phyloP scores from a whole-genome alignment of 306 rosid species.

The Delonix regia region DNA sequence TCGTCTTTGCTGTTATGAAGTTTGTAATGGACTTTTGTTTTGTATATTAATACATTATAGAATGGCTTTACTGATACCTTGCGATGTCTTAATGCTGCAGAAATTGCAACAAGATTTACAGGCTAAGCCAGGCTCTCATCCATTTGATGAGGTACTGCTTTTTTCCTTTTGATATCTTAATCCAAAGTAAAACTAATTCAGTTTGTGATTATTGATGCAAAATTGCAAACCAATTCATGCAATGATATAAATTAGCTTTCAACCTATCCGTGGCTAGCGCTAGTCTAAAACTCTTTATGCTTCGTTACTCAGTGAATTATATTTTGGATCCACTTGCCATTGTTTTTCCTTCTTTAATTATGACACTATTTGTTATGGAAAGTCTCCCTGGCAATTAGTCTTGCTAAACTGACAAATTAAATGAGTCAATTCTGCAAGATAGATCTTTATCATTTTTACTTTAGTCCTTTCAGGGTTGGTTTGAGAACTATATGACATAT shows the following conservation, averaged over 20 bases:
- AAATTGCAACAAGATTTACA: conserved; percentile 69
- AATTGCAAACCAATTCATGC: neutral
- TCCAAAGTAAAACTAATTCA: neutral
- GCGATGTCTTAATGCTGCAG: conserved; percentile 49
- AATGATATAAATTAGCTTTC: conserved; percentile 8
- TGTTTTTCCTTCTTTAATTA: conserved; percentile 3
- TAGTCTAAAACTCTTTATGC: neutral
- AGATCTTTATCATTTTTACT: conserved; percentile 18
- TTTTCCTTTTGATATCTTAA: conserved; percentile 20
- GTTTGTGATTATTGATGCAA: conserved; percentile 12
- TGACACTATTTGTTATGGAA: neutral
- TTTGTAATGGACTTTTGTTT: neutral
- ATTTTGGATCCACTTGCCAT: neutral
- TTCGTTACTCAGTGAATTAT: neutral
- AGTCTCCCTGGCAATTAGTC: neutral
- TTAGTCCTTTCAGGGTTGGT: neutral
- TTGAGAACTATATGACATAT: neutral
- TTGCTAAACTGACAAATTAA: conserved; percentile 4
- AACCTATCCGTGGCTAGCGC: neutral
- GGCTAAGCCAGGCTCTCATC: conserved; percentile 72
- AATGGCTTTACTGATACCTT: conserved; percentile 9
- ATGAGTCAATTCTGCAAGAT: conserved; percentile 15
- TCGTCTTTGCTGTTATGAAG: neutral
- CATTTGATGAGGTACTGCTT: conserved; percentile 82
- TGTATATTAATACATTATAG: neutral